phyloP scores from a whole-genome alignment of 2,329 filamentous ascomycete genomes.

The Chalaropsis thielavioides region DNA sequence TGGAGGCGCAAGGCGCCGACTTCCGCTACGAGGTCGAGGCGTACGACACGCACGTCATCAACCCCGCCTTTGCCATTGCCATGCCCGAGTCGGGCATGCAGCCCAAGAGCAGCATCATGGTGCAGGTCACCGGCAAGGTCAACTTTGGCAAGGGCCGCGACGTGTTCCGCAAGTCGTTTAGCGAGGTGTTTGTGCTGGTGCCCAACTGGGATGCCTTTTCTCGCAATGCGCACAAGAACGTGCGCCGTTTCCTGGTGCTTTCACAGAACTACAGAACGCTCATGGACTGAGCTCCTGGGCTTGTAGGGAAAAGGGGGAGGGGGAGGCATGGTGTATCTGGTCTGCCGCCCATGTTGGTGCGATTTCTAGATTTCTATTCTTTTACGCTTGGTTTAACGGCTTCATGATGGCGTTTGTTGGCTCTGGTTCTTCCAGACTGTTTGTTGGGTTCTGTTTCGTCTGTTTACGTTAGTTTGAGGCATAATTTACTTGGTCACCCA shows the following conservation, averaged over 20 bases:
- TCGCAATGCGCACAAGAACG: constrained; percentile 37
- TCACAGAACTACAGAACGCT: constrained; percentile 56
- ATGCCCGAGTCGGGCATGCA: constrained; percentile 37
- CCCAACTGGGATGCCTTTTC: constrained; percentile 52
- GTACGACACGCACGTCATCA: constrained; percentile 65
- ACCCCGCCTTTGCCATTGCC: constrained; percentile 46
- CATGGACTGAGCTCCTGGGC: constrained; percentile 8
- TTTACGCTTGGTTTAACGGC: neutral
- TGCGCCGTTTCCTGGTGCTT: constrained; percentile 50
- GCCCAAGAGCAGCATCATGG: constrained; percentile 51
- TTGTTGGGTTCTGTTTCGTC: neutral
- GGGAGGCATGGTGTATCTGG: no score
- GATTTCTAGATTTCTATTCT: neutral
- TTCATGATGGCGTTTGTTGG: constrained; percentile 14
- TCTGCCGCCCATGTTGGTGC: neutral
- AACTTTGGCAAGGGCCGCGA: constrained; percentile 50
- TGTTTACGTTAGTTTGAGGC: neutral
- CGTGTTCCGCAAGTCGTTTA: constrained; percentile 54
- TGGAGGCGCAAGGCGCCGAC: constrained; percentile 45
- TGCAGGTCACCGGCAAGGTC: constrained; percentile 61
- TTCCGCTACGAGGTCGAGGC: constrained; percentile 59
- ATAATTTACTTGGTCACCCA: neutral
- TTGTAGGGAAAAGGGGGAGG: neutral
- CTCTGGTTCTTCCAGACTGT: neutral
- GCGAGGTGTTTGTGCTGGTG: constrained; percentile 67